Base-by-base conservation (phyloP, 257 asterid species). In the Solanum dulcamara region DNA sequence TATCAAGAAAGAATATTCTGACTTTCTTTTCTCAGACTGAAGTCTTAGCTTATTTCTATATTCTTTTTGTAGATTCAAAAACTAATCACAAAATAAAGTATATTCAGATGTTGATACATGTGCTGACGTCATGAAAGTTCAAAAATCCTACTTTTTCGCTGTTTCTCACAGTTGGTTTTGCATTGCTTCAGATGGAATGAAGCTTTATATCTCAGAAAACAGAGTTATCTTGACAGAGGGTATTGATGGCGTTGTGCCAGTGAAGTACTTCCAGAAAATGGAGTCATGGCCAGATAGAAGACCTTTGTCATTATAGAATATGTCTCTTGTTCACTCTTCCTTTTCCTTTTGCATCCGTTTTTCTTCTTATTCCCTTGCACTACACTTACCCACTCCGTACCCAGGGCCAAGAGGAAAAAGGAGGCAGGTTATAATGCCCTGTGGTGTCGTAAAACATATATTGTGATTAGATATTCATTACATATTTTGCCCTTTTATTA, bases 171-270 rank as follows among this genome's bases (percentile, higher is more conserved):
- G 64, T 48, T 48, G n/a, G 28, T 72, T 22, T 83, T 30, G 9
- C 62, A 28, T 66, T 64, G 62, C 51, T 86, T 81, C 94, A 95
- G 98, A 93, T 57, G 98, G 99, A 81, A 94, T 95, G 97, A 97
- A 92, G 92, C 91, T 97, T 30, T 95, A 95, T 83, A 75, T 94
- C 85, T 95, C 98, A 28, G 99, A 97, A 85, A 95, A 97, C 90
- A 87, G 64, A 89, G 99, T 97, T 91, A 92, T 95, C 85, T 89
- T 97, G 88, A 95, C 99, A 0, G 98, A 95, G 91, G 99, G 99
- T 32, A 92, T 94, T 77, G 93, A 94, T 40, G 98, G 98, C 15
- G 91, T 89, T 10, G 97, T 95, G 86, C 98, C 98, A 0, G 91
- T 62, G 60, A 94, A 91, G 91, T 97, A 94, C 86, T 94, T 97